These are phyloP conservation scores for Caryopteris hybrid DNA, from an alignment of 305 asterid species.

Conservation along the genomic window DNA sequence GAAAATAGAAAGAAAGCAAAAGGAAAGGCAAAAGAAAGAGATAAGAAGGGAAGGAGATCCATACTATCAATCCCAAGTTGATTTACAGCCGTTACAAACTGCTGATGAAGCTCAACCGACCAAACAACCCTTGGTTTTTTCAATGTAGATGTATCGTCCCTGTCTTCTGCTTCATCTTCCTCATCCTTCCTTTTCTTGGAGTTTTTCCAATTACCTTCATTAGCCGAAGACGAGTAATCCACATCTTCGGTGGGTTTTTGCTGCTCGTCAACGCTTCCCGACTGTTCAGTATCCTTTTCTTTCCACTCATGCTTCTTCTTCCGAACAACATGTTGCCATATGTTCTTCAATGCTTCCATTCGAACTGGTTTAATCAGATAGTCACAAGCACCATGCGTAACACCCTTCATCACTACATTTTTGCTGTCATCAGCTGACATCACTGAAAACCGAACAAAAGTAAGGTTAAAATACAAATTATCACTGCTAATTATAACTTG, in stretches of 20 bases:
- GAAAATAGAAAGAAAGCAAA: too few relatives aligned
- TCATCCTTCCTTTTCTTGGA: constrained; percentile 53
- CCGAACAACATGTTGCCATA: constrained; percentile 96
- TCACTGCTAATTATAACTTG: background rate
- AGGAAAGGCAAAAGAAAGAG: too few relatives aligned
- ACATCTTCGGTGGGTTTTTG: constrained; percentile 32
- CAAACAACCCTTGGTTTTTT: constrained; percentile 70
- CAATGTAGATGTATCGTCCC: constrained; percentile 45
- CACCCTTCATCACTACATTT: constrained; percentile 82
- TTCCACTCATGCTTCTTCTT: constrained; percentile 65
- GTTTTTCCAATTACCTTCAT: constrained; percentile 39
- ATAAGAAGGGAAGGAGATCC: constrained; percentile 23
- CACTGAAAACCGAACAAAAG: constrained; percentile 40
- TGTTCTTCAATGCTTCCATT: constrained; percentile 85
- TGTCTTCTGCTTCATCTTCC: constrained; percentile 43
- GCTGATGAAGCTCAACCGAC: constrained; percentile 63
- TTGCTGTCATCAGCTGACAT: constrained; percentile 93
- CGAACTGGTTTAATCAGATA: constrained; percentile 88
- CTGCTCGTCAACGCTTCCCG: constrained; percentile 42
- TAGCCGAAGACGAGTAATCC: constrained; percentile 42
- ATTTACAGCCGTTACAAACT: constrained; percentile 60
- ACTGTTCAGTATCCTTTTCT: constrained; percentile 63
- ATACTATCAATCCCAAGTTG: constrained; percentile 64
- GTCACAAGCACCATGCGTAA: constrained; percentile 89
- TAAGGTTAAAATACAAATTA: background rate